Base-by-base conservation (phyloP, 805 yeast species). In the Scheffersomyces ergatensis region DNA sequence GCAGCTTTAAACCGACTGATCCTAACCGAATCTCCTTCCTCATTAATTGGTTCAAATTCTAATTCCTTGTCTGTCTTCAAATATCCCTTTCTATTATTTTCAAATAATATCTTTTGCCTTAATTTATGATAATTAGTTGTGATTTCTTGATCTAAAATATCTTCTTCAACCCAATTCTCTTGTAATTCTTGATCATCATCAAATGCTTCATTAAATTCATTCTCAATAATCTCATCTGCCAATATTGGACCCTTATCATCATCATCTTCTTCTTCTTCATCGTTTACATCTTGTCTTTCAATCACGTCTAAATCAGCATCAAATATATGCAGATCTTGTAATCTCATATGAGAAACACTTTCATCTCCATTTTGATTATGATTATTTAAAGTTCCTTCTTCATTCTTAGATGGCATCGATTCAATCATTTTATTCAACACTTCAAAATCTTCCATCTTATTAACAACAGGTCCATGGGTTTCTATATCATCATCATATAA, bases 1-100 rank as follows among this genome's bases (percentile, higher is more conserved):
- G 86, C 83, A 9, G 86, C 78, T 52, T 71, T 84, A 59, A 88
- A 88, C 38, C 89, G 66, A 54, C 95, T 85, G 1, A 77, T 64
- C 44, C 70, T 80, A 6, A 76, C 56, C 0, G 81, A 80, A 40
- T 78, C 74, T 0, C 88, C 88, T 29, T 62, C 51, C 40, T 78
- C 83, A 49, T 85, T 89, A 5, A 85, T 63, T 0, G 88, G 89
- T 52, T 85, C 95, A 15, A 78, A 50, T 42, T 80, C 90, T 44
- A 61, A 51, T 31, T 77, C 86, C 37, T 67, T 62, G 2, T 72
- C 75, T 1, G 74, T 61, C 44, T 69, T 65, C 37, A 56, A 63
- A 43, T 54, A 77, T 2, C 82, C 82, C 24, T 47, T 42, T 3
- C 19, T 30, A 1, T 77, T 77, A 26, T 73, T 66, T 32, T 62